Evolutionary conservation across 2,329 filamentous ascomycete genomes (phyloP), one percentile per base, ranked within the genome.

Genomic region (Bipolaris gigantea): DNA sequence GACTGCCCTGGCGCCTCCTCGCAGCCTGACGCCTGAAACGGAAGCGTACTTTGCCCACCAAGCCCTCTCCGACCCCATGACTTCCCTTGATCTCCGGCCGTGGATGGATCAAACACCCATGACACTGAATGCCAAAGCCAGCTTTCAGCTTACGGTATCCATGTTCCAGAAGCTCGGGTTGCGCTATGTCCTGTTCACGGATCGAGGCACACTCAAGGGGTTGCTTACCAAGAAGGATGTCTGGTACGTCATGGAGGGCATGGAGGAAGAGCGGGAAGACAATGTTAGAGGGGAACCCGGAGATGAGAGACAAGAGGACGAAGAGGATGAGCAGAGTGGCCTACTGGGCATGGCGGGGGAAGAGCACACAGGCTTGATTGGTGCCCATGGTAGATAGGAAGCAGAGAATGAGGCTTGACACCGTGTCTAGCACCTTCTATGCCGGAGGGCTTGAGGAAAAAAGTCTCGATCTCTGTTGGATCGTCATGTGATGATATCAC

Each of bases 61-160:
- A 68, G 87, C 89, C 2, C 85, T 93, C 33, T 68, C 71, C 0
- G 90, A 96, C 66, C 89, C 90, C 0, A 80, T 83, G 18, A 82
- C 85, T 15, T 92, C 88, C 0, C 85, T 99, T 35, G 94, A 99
- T 75, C 82, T 99, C 10, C 82, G 93, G 7, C 92, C 92, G 2
- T 99, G 94, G 94, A 97, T 99, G 92, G 94, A 99, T 74, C 93
- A 97, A 74, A 99, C 94, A 0, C 94, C 94, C 0, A 89, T 99
- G 42, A 97, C 94, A 0, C 81, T 97, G 16, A 89, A 91, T 38
- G 86, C 85, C 19, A 84, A 86, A 59, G 86, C 87, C 15, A 88
- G 82, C 55, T 85, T 99, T 56, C 87, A 92, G 70, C 83, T 97
- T n/a, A 90, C 90, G 3, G 87, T 95, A 21, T 87, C 84, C 53